Percentiles rank a stretch among this genome's conserved stretches.
phyloP scores from a whole-genome alignment of 1,284 basidiomycete species.

The Phellopilus nigrolimitatus region DNA sequence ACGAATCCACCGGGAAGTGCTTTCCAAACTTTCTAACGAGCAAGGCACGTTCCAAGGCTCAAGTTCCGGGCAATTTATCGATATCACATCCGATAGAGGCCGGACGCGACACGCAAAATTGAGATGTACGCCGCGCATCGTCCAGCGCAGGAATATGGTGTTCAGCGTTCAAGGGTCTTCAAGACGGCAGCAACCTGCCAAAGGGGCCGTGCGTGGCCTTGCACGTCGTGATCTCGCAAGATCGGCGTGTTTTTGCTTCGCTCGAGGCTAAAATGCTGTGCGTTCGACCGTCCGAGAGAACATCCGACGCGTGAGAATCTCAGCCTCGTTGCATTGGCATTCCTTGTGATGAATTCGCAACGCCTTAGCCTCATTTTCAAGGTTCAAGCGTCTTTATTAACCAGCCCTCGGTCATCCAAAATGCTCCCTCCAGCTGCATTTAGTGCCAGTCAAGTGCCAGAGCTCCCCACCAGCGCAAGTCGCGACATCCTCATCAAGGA shows the following conservation, averaged over 20 bases:
- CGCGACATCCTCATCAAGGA: constrained; percentile 11
- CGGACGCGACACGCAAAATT: neutral
- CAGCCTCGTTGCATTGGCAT: constrained; percentile 17
- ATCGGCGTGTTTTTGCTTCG: constrained; percentile 12
- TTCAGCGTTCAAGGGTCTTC: constrained; percentile 4
- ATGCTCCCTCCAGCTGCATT: constrained; percentile 16
- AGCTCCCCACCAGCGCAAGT: constrained; percentile 18
- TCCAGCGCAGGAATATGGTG: neutral
- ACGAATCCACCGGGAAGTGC: constrained; percentile 2
- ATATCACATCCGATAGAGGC: constrained; percentile 1
- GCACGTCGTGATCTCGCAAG: constrained; percentile 4
- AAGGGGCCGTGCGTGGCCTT: constrained; percentile 1
- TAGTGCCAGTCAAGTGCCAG: constrained; percentile 16
- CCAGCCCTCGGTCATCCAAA: constrained; percentile 2
- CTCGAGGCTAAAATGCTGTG: constrained; percentile 11
- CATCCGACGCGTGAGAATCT: constrained; percentile 7
- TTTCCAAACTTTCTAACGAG: constrained; percentile 3
- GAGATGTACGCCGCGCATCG: neutral
- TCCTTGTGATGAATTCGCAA: constrained; percentile 14
- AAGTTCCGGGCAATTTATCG: constrained; percentile 3
- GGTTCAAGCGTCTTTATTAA: constrained; percentile 12
- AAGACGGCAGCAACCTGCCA: neutral
- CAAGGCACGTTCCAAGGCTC: constrained; percentile 11
- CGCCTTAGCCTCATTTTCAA: constrained; percentile 17
- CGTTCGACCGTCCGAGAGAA: constrained; percentile 4